Base-by-base conservation (phyloP, 2,329 filamentous ascomycete genomes). In the Trichoderma polysporum region DNA sequence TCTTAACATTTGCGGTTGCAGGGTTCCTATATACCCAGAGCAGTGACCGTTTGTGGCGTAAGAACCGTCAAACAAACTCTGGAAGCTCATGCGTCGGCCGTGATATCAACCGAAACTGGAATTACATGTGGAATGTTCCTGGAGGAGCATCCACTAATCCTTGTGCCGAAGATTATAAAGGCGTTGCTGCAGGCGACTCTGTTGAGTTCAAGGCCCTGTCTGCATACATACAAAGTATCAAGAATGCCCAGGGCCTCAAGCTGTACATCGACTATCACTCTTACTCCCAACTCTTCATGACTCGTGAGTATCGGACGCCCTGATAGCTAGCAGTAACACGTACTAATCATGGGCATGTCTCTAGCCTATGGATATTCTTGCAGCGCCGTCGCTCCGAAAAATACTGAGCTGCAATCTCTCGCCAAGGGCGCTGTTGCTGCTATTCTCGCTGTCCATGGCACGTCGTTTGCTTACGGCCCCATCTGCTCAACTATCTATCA, bases 251-350 rank as follows among this genome's bases (percentile, higher is more conserved):
- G 68, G 85, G 86, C 1, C 78, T 90, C 47, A 84, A 86, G 71
- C 79, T 89, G 2, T 91, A 85, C 76, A 85, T 90, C 69, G 88
- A 91, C 76, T 86, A 85, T 73, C 88, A 91, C 77, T 83, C 86
- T 0, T 91, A 89, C 76, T 84, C 82, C 12, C 87, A 90, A 66
- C 79, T 86, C 35, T 83, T 89, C 67, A 83, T 87, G 75, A 81
- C 78, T 85, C 86, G 74, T 89, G 85, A 77, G 84, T 89, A 70
- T 79, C 85, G 70, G 82, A 83, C 2, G n/a, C 74, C 85, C 37
- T 39, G 2, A 12, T 22, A 15, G 47, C 4, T 8, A 58, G 49
- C 9, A n/a, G 15, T 29, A 9, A 17, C 9, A 27, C 41, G 45
- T 35, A 45, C 53, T 66, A 9, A 27, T 83, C 86, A 69, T 76